Conservation (phyloP, 1,284 basidiomycete genomes). For the Fomitiporia mediterranea region DNA sequence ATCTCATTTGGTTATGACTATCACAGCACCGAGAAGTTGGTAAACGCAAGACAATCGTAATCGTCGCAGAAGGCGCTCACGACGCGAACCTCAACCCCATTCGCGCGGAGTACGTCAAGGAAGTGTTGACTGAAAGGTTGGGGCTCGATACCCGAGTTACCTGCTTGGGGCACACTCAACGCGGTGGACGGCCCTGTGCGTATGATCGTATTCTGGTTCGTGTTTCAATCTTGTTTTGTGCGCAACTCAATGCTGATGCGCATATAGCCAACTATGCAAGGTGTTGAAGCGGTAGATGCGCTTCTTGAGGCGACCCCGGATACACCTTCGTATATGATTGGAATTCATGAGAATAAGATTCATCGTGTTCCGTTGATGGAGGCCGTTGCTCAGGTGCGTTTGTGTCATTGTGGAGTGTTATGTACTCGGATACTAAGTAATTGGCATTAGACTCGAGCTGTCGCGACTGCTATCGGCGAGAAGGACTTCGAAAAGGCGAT, state of each 20-base stretch:
- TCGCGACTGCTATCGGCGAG: constrained; percentile 76
- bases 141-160: constrained; percentile 96
- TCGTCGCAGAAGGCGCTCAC: constrained; percentile 94
- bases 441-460: constrained; percentile 78
- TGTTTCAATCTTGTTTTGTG: constrained; percentile 31
- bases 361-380: constrained; percentile 88
- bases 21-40: constrained; percentile 82
- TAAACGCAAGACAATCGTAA: constrained; percentile 98
- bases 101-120: constrained; percentile 85
- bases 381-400: constrained; percentile 77
- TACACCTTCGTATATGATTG: constrained; percentile 97
- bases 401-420: no score
- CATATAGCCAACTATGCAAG: constrained; percentile 87
- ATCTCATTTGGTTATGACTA: neutral
- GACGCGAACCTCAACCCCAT: constrained; percentile 89
- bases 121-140: constrained; percentile 81
- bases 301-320: constrained; percentile 86
- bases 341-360: constrained; percentile 94
- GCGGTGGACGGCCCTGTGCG: constrained; percentile 91
- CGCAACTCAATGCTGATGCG: neutral
- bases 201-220: constrained; percentile 81
- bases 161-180: constrained; percentile 96
- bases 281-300: constrained; percentile 89
- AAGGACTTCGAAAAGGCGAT: constrained; percentile 89
- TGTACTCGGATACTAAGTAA: no score